These are phyloP conservation scores for Penicillium sp. DNA, from an alignment of 2,329 filamentous ascomycete species.

Conservation along the genomic window DNA sequence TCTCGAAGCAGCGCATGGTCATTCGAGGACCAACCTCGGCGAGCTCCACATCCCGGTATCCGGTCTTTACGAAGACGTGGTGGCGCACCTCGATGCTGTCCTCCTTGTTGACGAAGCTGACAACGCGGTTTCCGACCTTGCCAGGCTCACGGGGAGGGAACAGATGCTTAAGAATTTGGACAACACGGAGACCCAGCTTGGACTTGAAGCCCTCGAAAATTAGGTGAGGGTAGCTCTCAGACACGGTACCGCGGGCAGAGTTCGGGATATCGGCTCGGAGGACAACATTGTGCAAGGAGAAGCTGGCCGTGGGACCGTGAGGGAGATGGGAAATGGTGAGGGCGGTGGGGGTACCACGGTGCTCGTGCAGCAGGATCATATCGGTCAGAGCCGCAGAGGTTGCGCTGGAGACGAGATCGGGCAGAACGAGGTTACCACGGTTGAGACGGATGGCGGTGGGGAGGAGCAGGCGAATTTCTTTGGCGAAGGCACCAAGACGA, in stretches of 20 bases:
- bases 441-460: constrained; percentile 88
- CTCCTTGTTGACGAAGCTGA: constrained; percentile 93
- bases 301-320: constrained; percentile 83
- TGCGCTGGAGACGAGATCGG: constrained; percentile 79
- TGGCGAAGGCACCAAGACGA: constrained; percentile 83
- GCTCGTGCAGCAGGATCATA: constrained; percentile 84
- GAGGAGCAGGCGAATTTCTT: constrained; percentile 81
- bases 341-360: constrained; percentile 87
- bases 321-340: constrained; percentile 85
- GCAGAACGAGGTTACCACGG: constrained; percentile 83
- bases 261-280: constrained; percentile 91
- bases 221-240: constrained; percentile 88
- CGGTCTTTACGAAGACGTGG: constrained; percentile 91
- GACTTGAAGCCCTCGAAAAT: constrained; percentile 94
- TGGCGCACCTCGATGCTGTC: constrained; percentile 86
- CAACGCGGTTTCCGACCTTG: constrained; percentile 82
- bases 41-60: constrained; percentile 84
- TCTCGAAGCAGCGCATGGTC: constrained; percentile 97
- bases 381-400: constrained; percentile 80
- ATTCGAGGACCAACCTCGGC: constrained; percentile 90
- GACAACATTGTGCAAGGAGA: constrained; percentile 89
- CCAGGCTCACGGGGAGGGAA: constrained; percentile 87
- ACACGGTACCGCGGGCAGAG: constrained; percentile 80
- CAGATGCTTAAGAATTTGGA: constrained; percentile 88
- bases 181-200: constrained; percentile 74